Base-by-base conservation (phyloP, 768 basidiomycete genomes). In the Amanita rubescens region DNA sequence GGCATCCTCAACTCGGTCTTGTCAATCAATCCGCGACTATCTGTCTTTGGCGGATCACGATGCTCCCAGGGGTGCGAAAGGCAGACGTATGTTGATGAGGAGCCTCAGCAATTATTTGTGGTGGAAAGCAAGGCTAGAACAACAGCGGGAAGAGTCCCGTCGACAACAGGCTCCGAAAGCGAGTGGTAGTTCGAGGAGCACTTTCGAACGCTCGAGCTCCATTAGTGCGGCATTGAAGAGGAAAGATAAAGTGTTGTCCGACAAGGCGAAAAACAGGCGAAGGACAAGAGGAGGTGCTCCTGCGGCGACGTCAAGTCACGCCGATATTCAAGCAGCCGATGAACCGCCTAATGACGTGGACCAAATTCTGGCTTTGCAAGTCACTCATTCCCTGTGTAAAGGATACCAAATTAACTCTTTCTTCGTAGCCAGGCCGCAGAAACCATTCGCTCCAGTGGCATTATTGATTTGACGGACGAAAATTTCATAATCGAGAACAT, bases 1-100 rank as follows among this genome's bases (percentile, higher is more conserved):
- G 94, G 81, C 87, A 3, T 82, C 85, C 0, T 92, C 93, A 0
- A 76, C 84, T 15, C 77, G 83, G 34, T 87, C 87, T 0, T 87
- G 85, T 60, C 75, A 75, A 17, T 76, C 88, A 41, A 70, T 98
- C 19, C 81, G 81, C 2, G 86, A 94, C 56, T 98, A 90, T 67
- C 76, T 98, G 7, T 79, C 84, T 0, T 71, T 72, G 0, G 81
- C 87, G 73, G 74, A 88, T 55, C 64, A 73, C 2, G 69, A 75
- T 39, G 78, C 79, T 0, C 77, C 79, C 3, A 74, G 74, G 22
- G 89, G 87, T 1, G 59, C 70, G 50, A 82, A 80, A 55, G 94
- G 90, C 1, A 76, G 79, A 37, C 69, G 62, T 20, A 86, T 96
- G 87, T 89, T 97, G 84, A 76, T 89, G 62, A 71, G 75, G 15